Percentiles rank a stretch among this genome's conserved stretches.
These are phyloP conservation scores for Persicaria tinctoria DNA, from an alignment of 148 eudicot genomes.

Conservation along the genomic window DNA sequence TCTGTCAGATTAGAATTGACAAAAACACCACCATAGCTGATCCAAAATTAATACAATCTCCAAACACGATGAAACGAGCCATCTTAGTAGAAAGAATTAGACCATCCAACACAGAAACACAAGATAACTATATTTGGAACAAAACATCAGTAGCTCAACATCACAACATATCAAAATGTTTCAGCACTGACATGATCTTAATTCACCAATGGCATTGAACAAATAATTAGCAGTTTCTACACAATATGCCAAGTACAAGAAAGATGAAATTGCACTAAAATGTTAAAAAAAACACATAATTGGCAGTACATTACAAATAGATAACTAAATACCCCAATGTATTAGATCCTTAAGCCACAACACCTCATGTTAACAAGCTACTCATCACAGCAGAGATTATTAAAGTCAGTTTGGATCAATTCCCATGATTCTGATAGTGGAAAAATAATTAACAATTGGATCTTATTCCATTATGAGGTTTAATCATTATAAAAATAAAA, in stretches of 20 bases:
- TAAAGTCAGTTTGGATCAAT: not conserved
- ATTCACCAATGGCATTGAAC: too few relatives aligned
- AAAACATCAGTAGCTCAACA: not conserved
- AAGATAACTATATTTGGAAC: not conserved
- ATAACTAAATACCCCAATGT: not conserved
- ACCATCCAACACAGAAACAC: not conserved
- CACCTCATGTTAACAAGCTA: not conserved
- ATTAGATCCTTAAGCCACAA: not conserved
- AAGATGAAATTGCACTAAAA: too few relatives aligned
- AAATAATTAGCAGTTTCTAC: too few relatives aligned
- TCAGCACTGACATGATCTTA: not conserved
- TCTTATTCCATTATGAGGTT: not conserved
- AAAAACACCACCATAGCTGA: not conserved
- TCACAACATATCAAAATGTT: not conserved
- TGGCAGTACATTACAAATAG: not conserved
- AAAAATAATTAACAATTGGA: not conserved
- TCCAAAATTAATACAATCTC: not conserved
- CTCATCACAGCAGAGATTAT: not conserved
- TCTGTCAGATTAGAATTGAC: not conserved
- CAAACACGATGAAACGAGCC: not conserved
- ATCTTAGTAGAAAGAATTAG: not conserved
- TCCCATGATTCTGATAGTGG: not conserved
- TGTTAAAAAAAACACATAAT: too few relatives aligned
- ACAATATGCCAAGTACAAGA: too few relatives aligned
- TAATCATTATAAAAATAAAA: not conserved